phyloP scores from a whole-genome alignment of 805 yeast genomes.

The Clavispora santaluciae region DNA sequence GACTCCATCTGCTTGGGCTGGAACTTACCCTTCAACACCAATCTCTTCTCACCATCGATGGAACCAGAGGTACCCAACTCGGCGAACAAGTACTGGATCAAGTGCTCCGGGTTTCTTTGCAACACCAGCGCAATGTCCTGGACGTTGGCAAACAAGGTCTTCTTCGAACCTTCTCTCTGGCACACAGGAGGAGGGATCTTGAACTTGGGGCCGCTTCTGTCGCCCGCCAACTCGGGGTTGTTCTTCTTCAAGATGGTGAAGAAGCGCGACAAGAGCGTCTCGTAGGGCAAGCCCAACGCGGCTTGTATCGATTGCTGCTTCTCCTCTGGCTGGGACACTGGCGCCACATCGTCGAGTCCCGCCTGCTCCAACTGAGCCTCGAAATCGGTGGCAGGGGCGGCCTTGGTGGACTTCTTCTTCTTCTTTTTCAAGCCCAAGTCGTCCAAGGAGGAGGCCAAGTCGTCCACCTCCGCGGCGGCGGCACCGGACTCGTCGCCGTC shows the following conservation, averaged over 20 bases:
- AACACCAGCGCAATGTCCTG: constrained; percentile 90
- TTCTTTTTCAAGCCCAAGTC: constrained; percentile 58
- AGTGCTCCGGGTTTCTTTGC: constrained; percentile 96
- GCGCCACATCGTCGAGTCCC: constrained; percentile 57
- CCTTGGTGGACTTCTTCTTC: constrained; percentile 63
- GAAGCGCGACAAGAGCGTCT: constrained; percentile 74
- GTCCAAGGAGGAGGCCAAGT: constrained; percentile 32
- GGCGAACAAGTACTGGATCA: constrained; percentile 93
- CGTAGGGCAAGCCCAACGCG: constrained; percentile 64
- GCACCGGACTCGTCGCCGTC: constrained; percentile 13
- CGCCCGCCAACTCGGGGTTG: constrained; percentile 98
- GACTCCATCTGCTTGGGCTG: constrained; percentile 97
- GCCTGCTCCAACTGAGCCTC: constrained; percentile 88
- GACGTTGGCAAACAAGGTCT: constrained; percentile 92
- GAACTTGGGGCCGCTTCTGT: constrained; percentile 84
- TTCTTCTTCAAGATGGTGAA: constrained; percentile 81
- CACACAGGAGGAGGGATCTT: constrained; percentile 97
- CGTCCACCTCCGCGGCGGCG: constrained; percentile 25
- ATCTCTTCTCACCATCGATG: constrained; percentile 95
- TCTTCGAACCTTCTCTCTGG: constrained; percentile 95
- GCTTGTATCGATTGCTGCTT: constrained; percentile 22
- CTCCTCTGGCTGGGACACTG: constrained; percentile 24
- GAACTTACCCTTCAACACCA: constrained; percentile 96
- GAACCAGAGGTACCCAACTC: constrained; percentile 99
- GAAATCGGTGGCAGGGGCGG: constrained; percentile 66